A percentile compares a stretch with the other conserved stretches of the same genome.
These are phyloP conservation scores for Colletotrichum sublineola DNA, from an alignment of 2,329 filamentous ascomycete species.

Conservation along the genomic window DNA sequence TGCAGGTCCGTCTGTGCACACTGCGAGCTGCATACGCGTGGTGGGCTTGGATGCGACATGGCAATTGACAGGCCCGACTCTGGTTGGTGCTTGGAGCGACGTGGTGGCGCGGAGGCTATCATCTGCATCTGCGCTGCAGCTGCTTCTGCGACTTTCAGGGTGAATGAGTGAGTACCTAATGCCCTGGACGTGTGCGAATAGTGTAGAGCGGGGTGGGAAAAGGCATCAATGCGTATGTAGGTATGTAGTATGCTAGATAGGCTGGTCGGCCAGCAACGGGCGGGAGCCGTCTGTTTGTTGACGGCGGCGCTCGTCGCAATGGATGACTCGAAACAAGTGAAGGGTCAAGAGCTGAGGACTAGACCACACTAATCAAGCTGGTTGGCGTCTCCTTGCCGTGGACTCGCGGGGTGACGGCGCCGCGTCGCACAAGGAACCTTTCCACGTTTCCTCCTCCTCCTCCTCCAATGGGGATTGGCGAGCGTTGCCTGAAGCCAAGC, in stretches of 20 bases:
- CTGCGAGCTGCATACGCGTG: slow-evolving; percentile 28
- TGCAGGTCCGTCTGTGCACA: slow-evolving; percentile 44
- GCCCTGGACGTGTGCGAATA: background rate
- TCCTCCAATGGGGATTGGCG: background rate
- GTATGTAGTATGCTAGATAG: slow-evolving; percentile 2
- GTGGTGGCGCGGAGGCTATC: slow-evolving; percentile 30
- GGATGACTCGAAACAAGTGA: slow-evolving; percentile 36
- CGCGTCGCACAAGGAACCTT: slow-evolving; percentile 26
- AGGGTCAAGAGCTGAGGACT: slow-evolving; percentile 28
- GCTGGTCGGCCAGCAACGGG: slow-evolving; percentile 21
- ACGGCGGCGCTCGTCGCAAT: slow-evolving; percentile 18
- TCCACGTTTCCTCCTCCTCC: background rate
- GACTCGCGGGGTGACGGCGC: slow-evolving; percentile 9
- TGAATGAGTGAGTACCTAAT: slow-evolving; percentile 10
- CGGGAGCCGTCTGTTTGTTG: slow-evolving; percentile 27
- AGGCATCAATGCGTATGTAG: background rate
- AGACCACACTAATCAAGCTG: slow-evolving; percentile 14
- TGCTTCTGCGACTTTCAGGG: slow-evolving; percentile 41
- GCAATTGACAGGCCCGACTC: slow-evolving; percentile 34
- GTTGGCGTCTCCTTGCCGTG: background rate
- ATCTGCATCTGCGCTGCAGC: slow-evolving; percentile 11
- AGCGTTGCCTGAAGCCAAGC: slow-evolving; percentile 15
- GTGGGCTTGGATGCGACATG: slow-evolving; percentile 37
- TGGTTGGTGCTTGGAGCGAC: slow-evolving; percentile 27
- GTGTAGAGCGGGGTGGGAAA: slow-evolving; percentile 6